Conservation (phyloP, 1,284 basidiomycete species). For the Leccinum angustisporum region DNA sequence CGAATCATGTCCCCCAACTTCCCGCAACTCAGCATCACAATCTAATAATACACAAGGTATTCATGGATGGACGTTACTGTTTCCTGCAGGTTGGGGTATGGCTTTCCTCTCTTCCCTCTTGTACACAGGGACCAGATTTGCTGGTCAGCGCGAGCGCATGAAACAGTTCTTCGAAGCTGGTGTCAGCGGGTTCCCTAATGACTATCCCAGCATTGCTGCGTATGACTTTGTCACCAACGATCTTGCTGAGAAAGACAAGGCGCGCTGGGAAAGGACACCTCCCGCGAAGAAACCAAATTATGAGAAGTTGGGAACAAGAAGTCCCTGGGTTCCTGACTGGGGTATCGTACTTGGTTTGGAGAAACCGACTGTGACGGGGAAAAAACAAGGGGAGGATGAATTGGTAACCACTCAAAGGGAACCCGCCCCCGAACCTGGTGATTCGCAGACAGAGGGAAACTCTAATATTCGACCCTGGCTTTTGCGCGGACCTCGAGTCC, state of each 20-base stretch:
- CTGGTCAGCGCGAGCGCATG: slow-evolving; percentile 75
- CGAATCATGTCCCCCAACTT: slow-evolving; percentile 34
- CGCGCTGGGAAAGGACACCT: slow-evolving; percentile 77
- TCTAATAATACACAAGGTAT: slow-evolving; percentile 40
- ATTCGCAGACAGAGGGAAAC: slow-evolving; percentile 6
- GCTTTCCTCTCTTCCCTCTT: slow-evolving; percentile 80
- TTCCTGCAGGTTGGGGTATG: slow-evolving; percentile 88
- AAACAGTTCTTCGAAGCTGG: slow-evolving; percentile 82
- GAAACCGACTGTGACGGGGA: slow-evolving; percentile 1
- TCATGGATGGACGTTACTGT: slow-evolving; percentile 82
- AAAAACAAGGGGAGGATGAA: slow-evolving; percentile 33
- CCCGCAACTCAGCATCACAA: slow-evolving; percentile 26
- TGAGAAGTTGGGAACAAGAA: slow-evolving; percentile 59
- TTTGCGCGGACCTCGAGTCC: slow-evolving; percentile 53
- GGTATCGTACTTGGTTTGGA: slow-evolving; percentile 55
- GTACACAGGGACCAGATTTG: slow-evolving; percentile 78
- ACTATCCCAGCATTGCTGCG: slow-evolving; percentile 62
- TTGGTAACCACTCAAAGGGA: slow-evolving; percentile 59
- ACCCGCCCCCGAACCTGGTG: slow-evolving; percentile 11
- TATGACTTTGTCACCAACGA: slow-evolving; percentile 51
- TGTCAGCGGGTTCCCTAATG: slow-evolving; percentile 73
- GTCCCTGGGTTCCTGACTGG: slow-evolving; percentile 81
- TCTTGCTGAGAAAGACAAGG: slow-evolving; percentile 51
- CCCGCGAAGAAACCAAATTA: slow-evolving; percentile 82
- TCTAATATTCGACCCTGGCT: slow-evolving; percentile 55